Base-by-base conservation (phyloP, 768 basidiomycete genomes). In the Ramaria sp. region DNA sequence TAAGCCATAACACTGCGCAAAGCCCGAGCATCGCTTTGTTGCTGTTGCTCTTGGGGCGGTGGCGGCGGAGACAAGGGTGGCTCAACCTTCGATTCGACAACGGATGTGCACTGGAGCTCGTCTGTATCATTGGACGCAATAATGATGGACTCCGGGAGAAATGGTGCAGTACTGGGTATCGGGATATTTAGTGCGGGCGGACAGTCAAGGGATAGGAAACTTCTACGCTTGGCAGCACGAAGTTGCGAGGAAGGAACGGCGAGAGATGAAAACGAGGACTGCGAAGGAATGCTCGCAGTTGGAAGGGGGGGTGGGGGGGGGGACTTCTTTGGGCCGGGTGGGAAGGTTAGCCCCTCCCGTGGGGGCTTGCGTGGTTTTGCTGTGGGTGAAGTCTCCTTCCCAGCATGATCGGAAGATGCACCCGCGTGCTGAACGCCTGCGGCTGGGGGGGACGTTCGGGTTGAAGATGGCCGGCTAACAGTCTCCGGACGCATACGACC, bases 1-100 rank as follows among this genome's bases (percentile, higher is more conserved):
- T 98, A 99, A 7, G 92, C 91, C 87, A 98, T 94, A 17, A 99
- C 82, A 10, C 89, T 88, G 55, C 89, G 81, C 53, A 99, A 75
- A 33, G 91, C 92, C 45, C 88, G 78, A 64, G 81, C 83, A 66
- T 86, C 86, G 31, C 81, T 77, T 64, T 89, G 87, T 17, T 76
- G 78, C 33, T 82, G 76, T 59, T 88, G 86, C 68, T 86, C 84
- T 70, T 89, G 87, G 54, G 78, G 51, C n/a, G 2, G 37, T 20
- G 13, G 63, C 7, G 71, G 42, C 17, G 42, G 17, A 7, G 42
- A 17, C 42, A 19, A 27, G 17, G 11, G 19, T 33, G 24, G 45
- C 45, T 46, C 43, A n/a, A 27, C 54, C n/a, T 55, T 27, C 19
- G 43, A 22, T 49, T 48, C 42, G 42, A 22, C 20, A 43, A 10